Evolutionary conservation across 768 basidiomycete species (phyloP), one percentile per base, ranked within the genome.

Genomic region (Gloeophyllum trabeum): DNA sequence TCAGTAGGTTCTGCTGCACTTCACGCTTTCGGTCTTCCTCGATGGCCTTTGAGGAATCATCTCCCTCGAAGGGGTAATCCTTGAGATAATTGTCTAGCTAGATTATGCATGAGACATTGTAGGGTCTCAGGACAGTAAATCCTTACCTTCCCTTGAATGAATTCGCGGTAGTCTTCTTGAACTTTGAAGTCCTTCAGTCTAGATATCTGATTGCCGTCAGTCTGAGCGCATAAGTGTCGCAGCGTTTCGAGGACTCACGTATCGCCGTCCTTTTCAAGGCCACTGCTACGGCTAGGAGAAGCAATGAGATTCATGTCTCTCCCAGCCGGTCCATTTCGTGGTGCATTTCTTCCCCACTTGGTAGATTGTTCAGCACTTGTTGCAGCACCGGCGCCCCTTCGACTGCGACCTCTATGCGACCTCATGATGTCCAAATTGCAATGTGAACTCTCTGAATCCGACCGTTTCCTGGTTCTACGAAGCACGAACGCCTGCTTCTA

Each of bases 251-350:
- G 19, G 20, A 54, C 84, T 70, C 59, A 88, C 85, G 72, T 69
- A 60, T 86, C 79, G 28, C 85, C 83, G 46, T 76, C 81, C 49
- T 73, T 76, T 50, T 80, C 79, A 20, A 86, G 54, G 6, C 85
- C 83, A 48, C 84, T 79, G 50, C 81, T 84, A 30, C 85, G 69
- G 53, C 84, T 87, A 37, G 86, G 73, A 2, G 81, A 82, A 1
- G 83, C 70, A 38, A 87, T 71, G 39, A 71, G 61, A 44, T 81
- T n/a, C n/a, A n/a, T n/a, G n/a, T n/a, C n/a, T n/a, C n/a, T n/a
- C n/a, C n/a, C n/a, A n/a, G n/a, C n/a, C n/a, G n/a, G n/a, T n/a
- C n/a, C n/a, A n/a, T n/a, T n/a, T n/a, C n/a, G n/a, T n/a, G n/a
- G n/a, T n/a, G n/a, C n/a, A n/a, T n/a, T n/a, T n/a, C n/a, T n/a